Conservation (phyloP, 345 rosid genomes). For the Pelargonium nanum region DNA sequence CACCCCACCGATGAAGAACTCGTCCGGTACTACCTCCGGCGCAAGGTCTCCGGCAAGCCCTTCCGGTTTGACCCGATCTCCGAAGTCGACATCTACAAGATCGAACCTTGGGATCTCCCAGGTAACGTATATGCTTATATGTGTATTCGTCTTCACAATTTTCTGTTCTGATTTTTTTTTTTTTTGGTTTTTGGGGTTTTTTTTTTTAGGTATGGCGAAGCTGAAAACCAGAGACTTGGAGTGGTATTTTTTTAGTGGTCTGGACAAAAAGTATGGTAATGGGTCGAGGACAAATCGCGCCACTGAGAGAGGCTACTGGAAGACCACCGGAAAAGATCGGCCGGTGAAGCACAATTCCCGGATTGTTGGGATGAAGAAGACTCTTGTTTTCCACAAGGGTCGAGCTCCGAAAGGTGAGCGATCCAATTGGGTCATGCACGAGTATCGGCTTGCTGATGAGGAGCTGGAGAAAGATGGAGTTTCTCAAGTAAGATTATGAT, state of each 20-base stretch:
- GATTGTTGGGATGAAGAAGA: slow-evolving; percentile 89
- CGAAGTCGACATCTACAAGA: slow-evolving; percentile 60
- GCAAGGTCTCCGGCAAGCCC: slow-evolving; percentile 66
- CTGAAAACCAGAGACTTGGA: slow-evolving; percentile 82
- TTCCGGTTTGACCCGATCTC: slow-evolving; percentile 64
- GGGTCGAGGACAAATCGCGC: slow-evolving; percentile 90
- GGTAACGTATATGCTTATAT: slow-evolving; percentile 17
- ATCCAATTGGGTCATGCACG: slow-evolving; percentile 96
- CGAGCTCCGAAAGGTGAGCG: slow-evolving; percentile 86
- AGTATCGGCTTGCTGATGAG: slow-evolving; percentile 64
- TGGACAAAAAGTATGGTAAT: slow-evolving; percentile 78
- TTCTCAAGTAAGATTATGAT: slow-evolving; percentile 44
- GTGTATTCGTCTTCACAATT: neutral
- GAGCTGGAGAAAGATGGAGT: slow-evolving; percentile 45
- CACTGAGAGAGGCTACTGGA: slow-evolving; percentile 91
- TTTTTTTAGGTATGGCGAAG: slow-evolving; percentile 49
- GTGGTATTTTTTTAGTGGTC: slow-evolving; percentile 82
- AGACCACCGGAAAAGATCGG: slow-evolving; percentile 91
- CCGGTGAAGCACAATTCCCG: slow-evolving; percentile 32
- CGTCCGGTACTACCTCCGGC: slow-evolving; percentile 77
- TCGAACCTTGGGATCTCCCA: slow-evolving; percentile 98
- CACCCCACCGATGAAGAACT: slow-evolving; percentile 96
- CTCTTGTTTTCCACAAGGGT: slow-evolving; percentile 82
- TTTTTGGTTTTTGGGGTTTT: neutral
- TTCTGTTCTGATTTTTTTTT: neutral